Conservation (phyloP, 371 early-diverging fungal genomes). For the Mucor irregularis region DNA sequence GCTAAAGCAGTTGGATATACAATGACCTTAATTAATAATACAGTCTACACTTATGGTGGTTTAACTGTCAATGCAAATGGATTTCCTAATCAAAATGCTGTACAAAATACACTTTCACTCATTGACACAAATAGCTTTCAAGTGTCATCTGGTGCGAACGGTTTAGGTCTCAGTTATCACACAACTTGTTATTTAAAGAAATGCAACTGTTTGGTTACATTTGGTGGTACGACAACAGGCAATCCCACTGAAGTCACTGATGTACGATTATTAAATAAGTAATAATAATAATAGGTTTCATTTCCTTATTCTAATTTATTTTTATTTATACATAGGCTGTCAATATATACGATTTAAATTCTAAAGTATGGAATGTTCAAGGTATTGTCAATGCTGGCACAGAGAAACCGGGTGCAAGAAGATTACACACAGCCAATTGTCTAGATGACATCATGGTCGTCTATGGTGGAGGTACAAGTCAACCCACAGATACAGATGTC, state of each 20-base stretch:
- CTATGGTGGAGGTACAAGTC: slow-evolving; percentile 48
- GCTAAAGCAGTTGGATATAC: slow-evolving; percentile 29
- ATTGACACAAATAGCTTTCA: slow-evolving; percentile 43
- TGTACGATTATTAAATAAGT: slow-evolving; percentile 16
- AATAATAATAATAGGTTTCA: too few species aligned
- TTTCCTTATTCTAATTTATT: too few species aligned
- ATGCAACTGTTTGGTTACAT: slow-evolving; percentile 45
- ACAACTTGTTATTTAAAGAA: slow-evolving; percentile 43
- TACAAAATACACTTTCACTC: slow-evolving; percentile 39
- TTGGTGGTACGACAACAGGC: slow-evolving; percentile 52
- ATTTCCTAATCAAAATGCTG: slow-evolving; percentile 22
- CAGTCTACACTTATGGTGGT: slow-evolving; percentile 49
- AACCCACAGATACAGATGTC: slow-evolving; percentile 43
- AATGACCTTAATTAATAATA: slow-evolving; percentile 35
- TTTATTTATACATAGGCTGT: slow-evolving; percentile 20
- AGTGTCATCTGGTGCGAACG: slow-evolving; percentile 43
- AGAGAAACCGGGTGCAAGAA: slow-evolving; percentile 37
- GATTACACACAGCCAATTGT: slow-evolving; percentile 47
- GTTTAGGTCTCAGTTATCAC: slow-evolving; percentile 43
- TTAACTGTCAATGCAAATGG: slow-evolving; percentile 38
- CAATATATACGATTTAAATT: slow-evolving; percentile 33
- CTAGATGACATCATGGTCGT: slow-evolving; percentile 44
- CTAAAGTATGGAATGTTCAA: slow-evolving; percentile 39
- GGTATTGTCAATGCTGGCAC: slow-evolving; percentile 20
- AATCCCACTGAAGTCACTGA: slow-evolving; percentile 36